Conservation (phyloP, 1,284 basidiomycete species). For the Pyrrhoderma lamaoense region DNA sequence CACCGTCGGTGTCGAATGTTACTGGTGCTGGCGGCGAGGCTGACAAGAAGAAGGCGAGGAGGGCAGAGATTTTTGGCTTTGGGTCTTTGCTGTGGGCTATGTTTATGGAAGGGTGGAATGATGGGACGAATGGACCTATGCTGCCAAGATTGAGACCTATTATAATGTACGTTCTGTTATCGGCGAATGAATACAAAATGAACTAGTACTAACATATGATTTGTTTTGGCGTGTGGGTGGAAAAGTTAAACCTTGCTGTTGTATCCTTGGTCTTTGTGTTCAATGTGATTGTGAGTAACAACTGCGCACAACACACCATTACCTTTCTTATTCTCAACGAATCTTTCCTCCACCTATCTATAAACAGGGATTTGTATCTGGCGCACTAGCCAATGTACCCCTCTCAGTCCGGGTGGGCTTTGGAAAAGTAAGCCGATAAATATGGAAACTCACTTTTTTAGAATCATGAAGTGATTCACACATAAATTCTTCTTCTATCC, state of each 20-base stretch:
- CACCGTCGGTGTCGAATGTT: too few species aligned
- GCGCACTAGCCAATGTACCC: slow-evolving; percentile 41
- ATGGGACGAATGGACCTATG: slow-evolving; percentile 12
- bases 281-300: slow-evolving; percentile 38
- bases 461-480: too few species aligned
- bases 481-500: too few species aligned
- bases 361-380: slow-evolving; percentile 40
- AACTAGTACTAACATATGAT: too few species aligned
- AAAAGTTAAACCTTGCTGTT: slow-evolving; percentile 34
- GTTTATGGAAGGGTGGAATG: slow-evolving; percentile 15
- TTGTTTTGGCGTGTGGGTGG: background rate
- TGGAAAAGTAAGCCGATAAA: slow-evolving; percentile 36
- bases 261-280: slow-evolving; percentile 53
- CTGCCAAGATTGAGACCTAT: slow-evolving; percentile 27
- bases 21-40: too few species aligned
- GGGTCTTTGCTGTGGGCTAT: slow-evolving; percentile 3
- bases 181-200: too few species aligned
- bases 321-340: too few species aligned
- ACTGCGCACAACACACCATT: too few species aligned
- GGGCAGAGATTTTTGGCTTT: background rate
- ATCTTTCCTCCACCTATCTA: background rate
- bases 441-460: too few species aligned
- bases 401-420: slow-evolving; percentile 47
- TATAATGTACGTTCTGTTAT: slow-evolving; percentile 36
- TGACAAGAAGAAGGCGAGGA: background rate